Evolutionary conservation across 2,329 filamentous ascomycete species (phyloP), one percentile per base, ranked within the genome.

Genomic region (Chaetomiaceae sp.): DNA sequence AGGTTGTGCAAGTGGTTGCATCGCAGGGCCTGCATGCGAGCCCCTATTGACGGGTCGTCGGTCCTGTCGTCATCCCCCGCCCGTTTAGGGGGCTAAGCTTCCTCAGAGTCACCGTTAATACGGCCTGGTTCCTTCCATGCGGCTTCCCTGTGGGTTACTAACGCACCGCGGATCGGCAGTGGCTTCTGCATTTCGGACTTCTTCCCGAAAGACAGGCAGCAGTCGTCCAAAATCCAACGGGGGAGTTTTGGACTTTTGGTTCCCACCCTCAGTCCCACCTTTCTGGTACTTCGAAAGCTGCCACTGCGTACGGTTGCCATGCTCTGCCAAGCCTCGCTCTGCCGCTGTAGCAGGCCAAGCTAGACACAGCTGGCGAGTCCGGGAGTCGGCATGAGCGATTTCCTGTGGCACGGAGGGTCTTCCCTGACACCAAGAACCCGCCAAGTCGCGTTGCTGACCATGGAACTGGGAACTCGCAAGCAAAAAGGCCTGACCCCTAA

Each of bases 11-110:
- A 36, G 45, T 45, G 53, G 53, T 52, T 55, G 44, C 56, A 58
- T 55, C 45, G 53, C 53, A 58, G 38, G 32, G 47, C 48, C 25
- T 37, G 25, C 42, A 52, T 40, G 32, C 33, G 16, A 37, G 20
- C 38, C 48, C 48, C 33, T 45, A 20, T 38, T 47, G 36, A 43
- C 36, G 37, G 37, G 34, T 18, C 13, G 13, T 32, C 37, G 20
- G 32, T 7, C 18, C 33, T 48, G 43, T 48, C 48, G 48, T 51
- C 44, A 51, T 43, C 40, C 9, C 29, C 8, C 36, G 14, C 23
- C 38, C 37, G 23, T 13, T 37, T 47, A 8, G 14, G 16, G 13
- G 5, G 21, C 43, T 42, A 37, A 37, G 30, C 33, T 34, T 9
- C 5, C 5, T 5, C 34, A 18, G 4, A 8, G 18, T 13, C 36